These are phyloP conservation scores for Mucor velutinosus DNA, from an alignment of 371 early-diverging fungal species.

Conservation along the genomic window DNA sequence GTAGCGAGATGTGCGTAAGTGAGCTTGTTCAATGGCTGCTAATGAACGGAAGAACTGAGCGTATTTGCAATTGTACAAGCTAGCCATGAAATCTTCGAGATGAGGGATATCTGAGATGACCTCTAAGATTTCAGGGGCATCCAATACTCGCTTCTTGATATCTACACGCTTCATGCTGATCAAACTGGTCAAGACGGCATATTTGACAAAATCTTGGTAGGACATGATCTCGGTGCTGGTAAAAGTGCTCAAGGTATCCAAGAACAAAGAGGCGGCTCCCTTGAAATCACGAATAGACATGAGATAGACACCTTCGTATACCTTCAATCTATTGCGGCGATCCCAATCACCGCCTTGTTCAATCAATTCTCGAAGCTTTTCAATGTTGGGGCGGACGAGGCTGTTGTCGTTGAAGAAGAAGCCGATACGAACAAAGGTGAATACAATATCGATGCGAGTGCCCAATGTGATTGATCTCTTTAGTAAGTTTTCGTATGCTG, in stretches of 20 bases:
- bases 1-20: conserved; percentile 61
- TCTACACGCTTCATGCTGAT: conserved; percentile 91
- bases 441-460: conserved; percentile 90
- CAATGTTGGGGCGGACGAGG: conserved; percentile 80
- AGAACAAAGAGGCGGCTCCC: conserved; percentile 85
- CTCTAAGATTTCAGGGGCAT: conserved; percentile 97
- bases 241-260: conserved; percentile 97
- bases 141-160: conserved; percentile 86
- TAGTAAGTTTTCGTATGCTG: conserved; percentile 79
- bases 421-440: conserved; percentile 92
- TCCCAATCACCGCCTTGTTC: conserved; percentile 99
- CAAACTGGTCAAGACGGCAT: conserved; percentile 89
- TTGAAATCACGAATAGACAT: conserved; percentile 96
- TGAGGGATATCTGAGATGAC: conserved; percentile 90
- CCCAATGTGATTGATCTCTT: conserved; percentile 91
- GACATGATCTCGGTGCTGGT: conserved; percentile 96
- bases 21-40: conserved; percentile 57
- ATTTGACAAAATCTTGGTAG: conserved; percentile 97
- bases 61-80: conserved; percentile 95
- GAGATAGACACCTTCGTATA: conserved; percentile 94
- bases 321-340: conserved; percentile 98
- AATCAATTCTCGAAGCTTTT: conserved; percentile 82
- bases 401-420: conserved; percentile 89
- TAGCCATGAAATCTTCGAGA: conserved; percentile 81
- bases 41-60: conserved; percentile 83